Evolutionary conservation across 2,329 filamentous ascomycete species (phyloP).

Genomic region (Purpureocillium takamizusanense): DNA sequence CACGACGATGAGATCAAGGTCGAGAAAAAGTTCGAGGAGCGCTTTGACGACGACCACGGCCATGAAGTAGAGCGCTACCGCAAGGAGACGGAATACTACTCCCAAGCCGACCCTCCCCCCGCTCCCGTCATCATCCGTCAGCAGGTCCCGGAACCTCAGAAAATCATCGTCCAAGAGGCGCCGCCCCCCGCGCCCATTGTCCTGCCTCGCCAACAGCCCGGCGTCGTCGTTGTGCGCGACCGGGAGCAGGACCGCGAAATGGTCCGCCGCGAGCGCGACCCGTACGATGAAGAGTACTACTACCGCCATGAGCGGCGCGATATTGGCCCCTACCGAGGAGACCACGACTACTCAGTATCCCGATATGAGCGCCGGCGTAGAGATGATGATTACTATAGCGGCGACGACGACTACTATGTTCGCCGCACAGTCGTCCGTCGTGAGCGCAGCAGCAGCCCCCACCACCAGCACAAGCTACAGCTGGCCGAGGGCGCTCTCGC

Average conservation of each 20-base stretch:
- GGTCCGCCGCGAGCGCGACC: conserved; percentile 23
- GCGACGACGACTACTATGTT: conserved; percentile 39
- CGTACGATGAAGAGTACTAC: conserved; percentile 39
- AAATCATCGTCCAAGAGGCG: conserved; percentile 52
- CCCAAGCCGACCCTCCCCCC: conserved; percentile 38
- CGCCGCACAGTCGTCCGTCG: conserved; percentile 37
- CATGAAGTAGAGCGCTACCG: conserved; percentile 50
- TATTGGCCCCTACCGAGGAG: conserved; percentile 28
- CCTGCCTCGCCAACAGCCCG: conserved; percentile 34
- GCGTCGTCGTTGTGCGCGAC: conserved; percentile 33
- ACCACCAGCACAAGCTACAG: conserved; percentile 49
- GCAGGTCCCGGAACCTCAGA: conserved; percentile 44
- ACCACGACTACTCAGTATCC: conserved; percentile 21
- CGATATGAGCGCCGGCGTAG: conserved; percentile 30
- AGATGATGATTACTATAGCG: conserved; percentile 33
- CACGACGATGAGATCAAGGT: conserved; percentile 44
- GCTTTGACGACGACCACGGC: conserved; percentile 33
- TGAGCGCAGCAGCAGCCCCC: conserved; percentile 41
- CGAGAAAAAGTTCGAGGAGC: conserved; percentile 44
- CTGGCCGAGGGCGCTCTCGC: conserved; percentile 57
- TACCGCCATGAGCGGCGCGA: conserved; percentile 38
- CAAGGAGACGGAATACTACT: conserved; percentile 55
- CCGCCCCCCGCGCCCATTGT: conserved; percentile 42
- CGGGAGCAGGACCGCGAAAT: conserved; percentile 29
- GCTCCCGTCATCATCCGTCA: conserved; percentile 49